Percentiles rank a stretch among this genome's conserved stretches.
Conservation (phyloP, 2,329 filamentous ascomycete genomes). For the Sclerotinia minor region DNA sequence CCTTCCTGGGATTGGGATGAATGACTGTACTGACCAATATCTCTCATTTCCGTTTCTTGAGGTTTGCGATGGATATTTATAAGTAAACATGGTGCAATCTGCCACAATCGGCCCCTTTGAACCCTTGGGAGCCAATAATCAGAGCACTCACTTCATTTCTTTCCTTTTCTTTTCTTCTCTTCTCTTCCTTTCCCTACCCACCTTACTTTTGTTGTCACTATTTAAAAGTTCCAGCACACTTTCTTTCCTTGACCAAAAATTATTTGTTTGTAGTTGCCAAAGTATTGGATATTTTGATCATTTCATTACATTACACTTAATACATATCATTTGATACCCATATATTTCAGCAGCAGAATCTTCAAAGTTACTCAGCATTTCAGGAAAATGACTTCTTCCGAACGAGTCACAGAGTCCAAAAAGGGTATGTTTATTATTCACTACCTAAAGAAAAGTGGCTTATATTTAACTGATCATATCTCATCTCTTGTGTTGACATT, state of each 20-base stretch:
- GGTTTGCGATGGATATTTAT: neutral
- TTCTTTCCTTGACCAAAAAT: neutral
- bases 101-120: neutral
- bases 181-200: neutral
- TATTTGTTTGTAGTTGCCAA: neutral
- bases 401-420: conserved; percentile 38
- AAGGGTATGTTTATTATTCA: conserved; percentile 32
- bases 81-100: neutral
- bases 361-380: neutral
- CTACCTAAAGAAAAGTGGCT: neutral
- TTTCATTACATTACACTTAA: neutral
- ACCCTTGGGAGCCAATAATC: neutral
- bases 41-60: neutral
- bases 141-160: too few species aligned
- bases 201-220: neutral
- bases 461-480: conserved; percentile 23
- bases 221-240: neutral
- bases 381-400: conserved; percentile 24
- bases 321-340: neutral
- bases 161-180: too few species aligned
- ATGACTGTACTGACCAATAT: too few species aligned
- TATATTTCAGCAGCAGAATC: neutral
- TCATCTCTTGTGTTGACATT: too few species aligned
- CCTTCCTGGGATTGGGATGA: neutral
- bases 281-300: neutral